Evolutionary conservation across 352 stramenopile genomes (phyloP), one percentile per base, ranked within the genome.

Genomic region (Globisporangium acanthophoron): DNA sequence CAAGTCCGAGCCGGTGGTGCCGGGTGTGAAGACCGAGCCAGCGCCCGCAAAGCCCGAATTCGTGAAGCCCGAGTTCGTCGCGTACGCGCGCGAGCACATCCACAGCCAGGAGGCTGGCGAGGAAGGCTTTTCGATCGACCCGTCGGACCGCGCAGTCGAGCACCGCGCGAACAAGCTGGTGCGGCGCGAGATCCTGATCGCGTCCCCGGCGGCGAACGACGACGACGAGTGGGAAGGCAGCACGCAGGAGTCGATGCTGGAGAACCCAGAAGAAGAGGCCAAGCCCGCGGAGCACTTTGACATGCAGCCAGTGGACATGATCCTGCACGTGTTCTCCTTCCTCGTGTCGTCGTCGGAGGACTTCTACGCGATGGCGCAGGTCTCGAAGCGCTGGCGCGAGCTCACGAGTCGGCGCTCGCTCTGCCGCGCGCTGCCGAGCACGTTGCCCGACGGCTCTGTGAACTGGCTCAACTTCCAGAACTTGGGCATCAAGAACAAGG

Each of bases 391-490:
- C 59, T 94, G 85, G 85, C 81, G 80, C 40, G 80, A 92, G 52
- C 66, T 94, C 21, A 92, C 80, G 12, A 88, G 76, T 54, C 65
- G 80, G 37, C 63, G 72, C 50, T 89, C 80, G 16, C 71, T 94
- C 24, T 94, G 85, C 54, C 77, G 80, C n/a, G 68, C 73, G 0
- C 67, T 94, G 15, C 64, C 76, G 2, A 87, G 80, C 56, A 81
- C 83, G 48, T 71, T 80, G 7, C 68, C 78, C 0, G 85, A 92
- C 57, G 87, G 87, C 13, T 84, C 74, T 0, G 85, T 96, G 41
- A 93, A 94, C 52, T 92, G 80, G 80, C 72, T 90, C 41, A 93
- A 92, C 58, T 96, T 96, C 47, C 88, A 88, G 51, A 94, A 93
- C 59, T 58, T 96, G 35, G 87, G 87, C 20, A 87, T 96, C 52